Evolutionary conservation across 257 asterid genomes (phyloP).

Genomic region (Solanum gracilifrons): DNA sequence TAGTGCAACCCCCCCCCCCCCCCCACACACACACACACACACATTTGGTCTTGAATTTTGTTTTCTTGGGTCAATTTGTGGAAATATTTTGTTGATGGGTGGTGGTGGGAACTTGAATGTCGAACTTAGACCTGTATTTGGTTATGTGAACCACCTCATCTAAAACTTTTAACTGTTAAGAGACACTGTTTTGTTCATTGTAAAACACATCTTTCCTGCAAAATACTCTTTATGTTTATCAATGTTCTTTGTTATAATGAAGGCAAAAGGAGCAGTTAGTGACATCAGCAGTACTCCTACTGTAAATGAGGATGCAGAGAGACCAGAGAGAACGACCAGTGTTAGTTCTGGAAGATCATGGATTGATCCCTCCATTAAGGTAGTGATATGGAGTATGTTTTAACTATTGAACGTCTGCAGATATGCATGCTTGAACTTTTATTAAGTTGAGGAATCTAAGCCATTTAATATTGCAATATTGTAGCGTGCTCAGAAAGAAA

Average conservation of each 20-base stretch:
- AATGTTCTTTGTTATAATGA: slow-evolving; percentile 12
- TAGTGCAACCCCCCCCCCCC: no score
- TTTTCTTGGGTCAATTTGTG: not conserved
- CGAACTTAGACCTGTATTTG: not conserved
- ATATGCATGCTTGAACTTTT: not conserved
- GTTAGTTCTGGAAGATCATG: slow-evolving; percentile 30
- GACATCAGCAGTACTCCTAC: slow-evolving; percentile 10
- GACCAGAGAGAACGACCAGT: slow-evolving; percentile 41
- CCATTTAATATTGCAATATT: slow-evolving; percentile 29
- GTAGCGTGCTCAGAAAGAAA: slow-evolving; percentile 42
- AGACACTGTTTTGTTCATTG: not conserved
- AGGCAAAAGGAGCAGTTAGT: slow-evolving; percentile 44
- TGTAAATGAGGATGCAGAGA: slow-evolving; percentile 38
- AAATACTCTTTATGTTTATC: not conserved
- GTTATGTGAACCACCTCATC: not conserved
- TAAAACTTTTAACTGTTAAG: not conserved
- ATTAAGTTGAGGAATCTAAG: not conserved
- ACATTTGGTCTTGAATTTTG: not conserved
- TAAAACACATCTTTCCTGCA: not conserved
- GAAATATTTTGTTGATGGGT: not conserved
- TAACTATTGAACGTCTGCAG: not conserved
- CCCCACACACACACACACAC: no score
- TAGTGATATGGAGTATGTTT: not conserved
- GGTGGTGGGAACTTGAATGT: not conserved
- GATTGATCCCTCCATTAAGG: slow-evolving; percentile 58